Conservation (phyloP, 2,329 filamentous ascomycete species). For the Diaporthe amygdali region DNA sequence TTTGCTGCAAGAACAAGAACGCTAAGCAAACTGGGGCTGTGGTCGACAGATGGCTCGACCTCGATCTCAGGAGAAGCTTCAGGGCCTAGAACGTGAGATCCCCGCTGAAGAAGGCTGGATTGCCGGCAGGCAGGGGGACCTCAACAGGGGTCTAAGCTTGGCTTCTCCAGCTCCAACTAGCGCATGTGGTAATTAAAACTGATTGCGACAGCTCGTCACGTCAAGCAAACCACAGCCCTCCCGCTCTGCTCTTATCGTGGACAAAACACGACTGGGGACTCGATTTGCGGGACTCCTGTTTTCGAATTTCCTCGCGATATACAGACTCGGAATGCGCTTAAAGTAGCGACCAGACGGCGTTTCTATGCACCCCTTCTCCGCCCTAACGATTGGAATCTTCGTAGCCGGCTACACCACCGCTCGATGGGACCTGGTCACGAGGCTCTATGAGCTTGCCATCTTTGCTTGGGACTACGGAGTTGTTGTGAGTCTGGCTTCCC, state of each 20-base stretch:
- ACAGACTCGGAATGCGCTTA: slow-evolving; percentile 47
- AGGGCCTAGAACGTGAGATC: slow-evolving; percentile 2
- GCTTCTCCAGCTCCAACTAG: slow-evolving; percentile 12
- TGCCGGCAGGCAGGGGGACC: slow-evolving; percentile 10
- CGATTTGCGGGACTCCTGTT: neutral
- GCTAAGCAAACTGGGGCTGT: neutral
- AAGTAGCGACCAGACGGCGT: slow-evolving; percentile 43
- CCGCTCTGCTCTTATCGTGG: slow-evolving; percentile 5
- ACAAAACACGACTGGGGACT: neutral
- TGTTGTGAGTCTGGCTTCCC: slow-evolving; percentile 69
- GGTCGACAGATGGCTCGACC: neutral
- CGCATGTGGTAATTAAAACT: slow-evolving; percentile 17
- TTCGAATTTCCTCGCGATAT: neutral
- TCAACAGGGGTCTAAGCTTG: neutral
- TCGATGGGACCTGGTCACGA: slow-evolving; percentile 96
- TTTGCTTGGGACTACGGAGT: slow-evolving; percentile 99
- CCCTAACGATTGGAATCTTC: slow-evolving; percentile 96
- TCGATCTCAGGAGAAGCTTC: neutral
- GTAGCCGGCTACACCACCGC: slow-evolving; percentile 99
- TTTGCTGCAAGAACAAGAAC: neutral
- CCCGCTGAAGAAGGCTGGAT: slow-evolving; percentile 10
- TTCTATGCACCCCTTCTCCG: slow-evolving; percentile 97
- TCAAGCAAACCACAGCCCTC: neutral
- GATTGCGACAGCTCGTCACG: slow-evolving; percentile 14
- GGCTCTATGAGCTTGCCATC: slow-evolving; percentile 93